Evolutionary conservation across 1,284 basidiomycete genomes (phyloP), one percentile per base, ranked within the genome.

Genomic region (Marasmius fiardii): DNA sequence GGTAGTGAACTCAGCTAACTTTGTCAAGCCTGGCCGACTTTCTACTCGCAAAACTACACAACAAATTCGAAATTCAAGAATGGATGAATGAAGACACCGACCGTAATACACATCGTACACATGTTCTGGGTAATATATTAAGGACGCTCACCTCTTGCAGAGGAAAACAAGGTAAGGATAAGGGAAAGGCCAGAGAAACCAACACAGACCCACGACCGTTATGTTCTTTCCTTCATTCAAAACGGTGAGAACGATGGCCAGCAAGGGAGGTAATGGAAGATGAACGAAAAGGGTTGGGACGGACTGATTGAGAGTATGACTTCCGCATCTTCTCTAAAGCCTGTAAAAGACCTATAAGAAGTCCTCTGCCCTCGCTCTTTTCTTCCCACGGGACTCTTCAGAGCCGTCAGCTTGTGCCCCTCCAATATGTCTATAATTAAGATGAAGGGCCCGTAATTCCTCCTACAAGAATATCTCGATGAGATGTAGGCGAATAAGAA

Each of bases 301-400:
- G 65, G 68, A 70, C 68, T 70, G 66, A 58, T 67, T 39, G 59
- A 57, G 56, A 47, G 48, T 50, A 37, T 51, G 51, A 41, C 45
- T 31, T 50, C 35, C 37, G 20, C 20, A 33, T 43, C 43, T 28
- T 37, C n/a, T 18, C 53, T 37, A 37, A 55, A 24, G 44, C 52
- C 43, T 59, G 64, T 44, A 51, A 45, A 18, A 20, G 24, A 51
- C 31, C 57, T 72, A 90, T 61, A 90, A 71, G 68, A 88, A 90
- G 67, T 91, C 89, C 71, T 91, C 88, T 12, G 88, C 89, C 61
- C 88, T 74, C 34, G 88, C 86, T 53, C 88, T 76, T 68, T 91
- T 91, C 75, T 85, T 89, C 51, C 88, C 88, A 59, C 86, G 77
- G 56, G 80, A 72, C 63, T 88, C 86, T 59, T 88, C 85, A 26